Base-by-base conservation (phyloP, 2,329 filamentous ascomycete species). In the Aspergillus texensis region DNA sequence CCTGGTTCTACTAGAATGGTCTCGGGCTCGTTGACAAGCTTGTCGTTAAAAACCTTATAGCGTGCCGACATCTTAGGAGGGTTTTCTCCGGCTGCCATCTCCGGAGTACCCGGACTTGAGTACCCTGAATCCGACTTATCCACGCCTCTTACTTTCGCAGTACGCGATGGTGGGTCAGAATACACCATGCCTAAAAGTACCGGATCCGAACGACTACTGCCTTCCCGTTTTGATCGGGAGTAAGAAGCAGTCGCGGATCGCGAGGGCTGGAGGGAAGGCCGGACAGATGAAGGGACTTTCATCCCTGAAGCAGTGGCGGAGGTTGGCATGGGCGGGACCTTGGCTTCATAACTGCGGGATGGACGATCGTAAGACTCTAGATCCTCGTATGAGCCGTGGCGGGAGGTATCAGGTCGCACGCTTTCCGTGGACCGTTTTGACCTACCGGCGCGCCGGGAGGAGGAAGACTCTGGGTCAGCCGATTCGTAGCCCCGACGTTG, bases 101-200 rank as follows among this genome's bases (percentile, higher is more conserved):
- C 80, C 2, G 80, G 79, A 1, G 79, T 81, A 26, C 74, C 75
- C 11, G 81, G 79, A 66, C 78, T 82, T 6, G 79, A 81, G 62
- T 82, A 81, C 3, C 79, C 79, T 4, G 80, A 82, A 61, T 83
- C 81, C 34, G 78, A 73, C 48, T 73, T 73, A 36, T 80, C 75
- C 30, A 67, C 60, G 34, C 71, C 71, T 59, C 77, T 76, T 48
- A 77, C 62, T 55, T 78, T 80, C 12, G 79, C 77, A 2, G 75
- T 69, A 46, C 78, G 76, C 14, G 73, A 48, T 8, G 74, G 71
- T 6, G 67, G 57, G 3, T 70, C 59, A n/a, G 72, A 68, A 26
- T 71, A 71, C 36, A 68, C 67, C 68, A 76, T 74, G 55, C 67
- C 68, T 36, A 68, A 46, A 14, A 77, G 67, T 11, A 71, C 71